These are phyloP conservation scores for Penicillium malachiteum DNA, from an alignment of 495 filamentous ascomycete genomes.

Conservation along the genomic window DNA sequence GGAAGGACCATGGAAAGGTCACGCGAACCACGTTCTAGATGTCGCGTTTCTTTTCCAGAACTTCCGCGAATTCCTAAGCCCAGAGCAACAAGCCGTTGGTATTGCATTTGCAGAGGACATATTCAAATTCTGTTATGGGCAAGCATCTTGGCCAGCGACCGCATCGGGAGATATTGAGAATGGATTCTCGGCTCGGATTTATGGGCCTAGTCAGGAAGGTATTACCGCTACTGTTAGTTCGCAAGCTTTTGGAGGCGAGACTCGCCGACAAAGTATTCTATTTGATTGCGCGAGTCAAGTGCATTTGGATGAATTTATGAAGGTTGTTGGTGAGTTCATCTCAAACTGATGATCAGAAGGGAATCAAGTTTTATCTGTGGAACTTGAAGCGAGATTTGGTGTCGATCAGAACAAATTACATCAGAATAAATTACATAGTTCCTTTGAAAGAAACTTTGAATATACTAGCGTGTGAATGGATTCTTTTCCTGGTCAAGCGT, in stretches of 20 bases:
- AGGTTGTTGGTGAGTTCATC: slow-evolving; percentile 13
- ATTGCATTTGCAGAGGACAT: slow-evolving; percentile 41
- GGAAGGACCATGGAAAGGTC: slow-evolving; percentile 44
- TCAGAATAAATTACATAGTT: too few relatives aligned
- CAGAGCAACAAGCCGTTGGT: slow-evolving; percentile 29
- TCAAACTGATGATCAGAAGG: not conserved
- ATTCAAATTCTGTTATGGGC: slow-evolving; percentile 44
- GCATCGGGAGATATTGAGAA: slow-evolving; percentile 9
- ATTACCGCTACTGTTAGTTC: slow-evolving; percentile 1
- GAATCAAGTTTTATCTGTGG: too few relatives aligned
- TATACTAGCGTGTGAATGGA: too few relatives aligned
- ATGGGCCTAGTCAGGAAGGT: slow-evolving; percentile 25
- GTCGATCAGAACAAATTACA: too few relatives aligned
- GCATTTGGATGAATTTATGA: slow-evolving; percentile 25
- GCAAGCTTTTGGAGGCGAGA: slow-evolving; percentile 24
- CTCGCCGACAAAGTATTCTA: slow-evolving; percentile 22
- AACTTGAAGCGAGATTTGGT: too few relatives aligned
- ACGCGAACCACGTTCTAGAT: slow-evolving; percentile 45
- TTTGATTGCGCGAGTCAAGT: slow-evolving; percentile 20
- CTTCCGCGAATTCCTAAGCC: slow-evolving; percentile 34
- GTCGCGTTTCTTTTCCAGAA: slow-evolving; percentile 49
- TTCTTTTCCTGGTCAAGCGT: too few relatives aligned
- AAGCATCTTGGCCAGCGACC: slow-evolving; percentile 35
- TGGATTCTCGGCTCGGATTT: slow-evolving; percentile 26
- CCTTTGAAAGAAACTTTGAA: too few relatives aligned